Percentiles rank a stretch among this genome's conserved stretches.
These are phyloP conservation scores for Wickerhamiella lipophila DNA, from an alignment of 805 yeast species.

Conservation along the genomic window DNA sequence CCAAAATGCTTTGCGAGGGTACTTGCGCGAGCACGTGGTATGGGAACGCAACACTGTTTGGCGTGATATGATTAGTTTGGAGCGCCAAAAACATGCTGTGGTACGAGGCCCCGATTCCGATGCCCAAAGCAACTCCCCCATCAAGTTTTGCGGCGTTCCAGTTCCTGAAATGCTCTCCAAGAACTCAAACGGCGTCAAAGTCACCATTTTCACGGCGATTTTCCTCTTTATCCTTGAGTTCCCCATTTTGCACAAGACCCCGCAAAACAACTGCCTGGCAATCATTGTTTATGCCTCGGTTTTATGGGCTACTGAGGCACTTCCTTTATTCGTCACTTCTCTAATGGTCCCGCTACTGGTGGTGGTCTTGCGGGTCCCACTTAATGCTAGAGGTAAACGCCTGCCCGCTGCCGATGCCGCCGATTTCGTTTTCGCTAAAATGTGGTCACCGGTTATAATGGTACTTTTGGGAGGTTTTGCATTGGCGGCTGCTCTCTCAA, in stretches of 20 bases:
- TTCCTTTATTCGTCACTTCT: constrained; percentile 85
- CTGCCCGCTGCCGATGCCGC: constrained; percentile 61
- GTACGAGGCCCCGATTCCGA: constrained; percentile 13
- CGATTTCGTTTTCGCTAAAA: constrained; percentile 61
- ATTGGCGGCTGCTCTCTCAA: constrained; percentile 85
- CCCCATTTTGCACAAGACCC: constrained; percentile 39
- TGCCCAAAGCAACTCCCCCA: not conserved
- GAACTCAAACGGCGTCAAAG: not conserved
- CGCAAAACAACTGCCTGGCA: constrained; percentile 73
- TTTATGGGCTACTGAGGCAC: constrained; percentile 91
- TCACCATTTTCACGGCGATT: constrained; percentile 23
- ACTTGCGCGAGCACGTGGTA: constrained; percentile 80
- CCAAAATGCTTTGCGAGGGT: constrained; percentile 35
- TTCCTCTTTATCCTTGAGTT: constrained; percentile 38
- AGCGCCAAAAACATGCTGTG: constrained; percentile 74
- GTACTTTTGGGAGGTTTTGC: constrained; percentile 87
- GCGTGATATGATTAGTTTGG: constrained; percentile 90
- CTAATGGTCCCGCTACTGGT: constrained; percentile 68
- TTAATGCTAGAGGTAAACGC: constrained; percentile 25
- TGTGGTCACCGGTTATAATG: constrained; percentile 95
- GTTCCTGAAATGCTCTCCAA: constrained; percentile 15
- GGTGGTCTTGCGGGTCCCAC: constrained; percentile 54
- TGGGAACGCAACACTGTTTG: constrained; percentile 98
- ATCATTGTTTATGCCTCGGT: constrained; percentile 67
- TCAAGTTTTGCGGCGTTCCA: constrained; percentile 3